Evolutionary conservation across 1,284 basidiomycete species (phyloP).

Genomic region (Microbotryomycetes sp.): DNA sequence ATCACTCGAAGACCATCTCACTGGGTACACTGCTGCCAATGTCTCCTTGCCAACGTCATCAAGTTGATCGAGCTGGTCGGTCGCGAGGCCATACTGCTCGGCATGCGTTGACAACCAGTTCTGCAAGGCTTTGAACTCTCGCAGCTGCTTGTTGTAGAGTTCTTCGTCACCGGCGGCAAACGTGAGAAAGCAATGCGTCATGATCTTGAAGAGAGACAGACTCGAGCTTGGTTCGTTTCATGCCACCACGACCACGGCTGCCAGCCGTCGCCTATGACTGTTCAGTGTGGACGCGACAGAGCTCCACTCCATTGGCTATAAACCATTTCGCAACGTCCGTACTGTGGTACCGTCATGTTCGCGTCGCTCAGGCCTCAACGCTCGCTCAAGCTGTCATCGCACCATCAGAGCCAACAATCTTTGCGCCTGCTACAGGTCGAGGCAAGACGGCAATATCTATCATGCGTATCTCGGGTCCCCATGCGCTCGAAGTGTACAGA

Average conservation of each 20-base stretch:
- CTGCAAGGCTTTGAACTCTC: constrained; percentile 1
- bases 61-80: constrained; percentile 1
- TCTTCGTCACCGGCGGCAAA: constrained; percentile 20
- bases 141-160: neutral
- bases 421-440: constrained; percentile 73
- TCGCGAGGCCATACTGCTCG: constrained; percentile 24
- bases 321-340: no score
- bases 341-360: no score
- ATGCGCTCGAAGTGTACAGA: constrained; percentile 55
- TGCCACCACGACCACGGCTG: no score
- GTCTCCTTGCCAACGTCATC: constrained; percentile 26
- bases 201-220: neutral
- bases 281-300: no score
- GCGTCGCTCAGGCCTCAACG: neutral
- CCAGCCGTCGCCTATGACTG: no score
- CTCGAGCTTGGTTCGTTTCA: no score
- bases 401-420: constrained; percentile 61
- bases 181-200: constrained; percentile 14
- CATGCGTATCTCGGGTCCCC: constrained; percentile 71
- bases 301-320: neutral
- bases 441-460: constrained; percentile 76
- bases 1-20: no score
- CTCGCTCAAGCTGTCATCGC: no score
- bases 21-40: constrained; percentile 21
- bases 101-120: constrained; percentile 24